phyloP scores from a whole-genome alignment of 202 grass and related monocot genomes.

The Elaeis oleifera region DNA sequence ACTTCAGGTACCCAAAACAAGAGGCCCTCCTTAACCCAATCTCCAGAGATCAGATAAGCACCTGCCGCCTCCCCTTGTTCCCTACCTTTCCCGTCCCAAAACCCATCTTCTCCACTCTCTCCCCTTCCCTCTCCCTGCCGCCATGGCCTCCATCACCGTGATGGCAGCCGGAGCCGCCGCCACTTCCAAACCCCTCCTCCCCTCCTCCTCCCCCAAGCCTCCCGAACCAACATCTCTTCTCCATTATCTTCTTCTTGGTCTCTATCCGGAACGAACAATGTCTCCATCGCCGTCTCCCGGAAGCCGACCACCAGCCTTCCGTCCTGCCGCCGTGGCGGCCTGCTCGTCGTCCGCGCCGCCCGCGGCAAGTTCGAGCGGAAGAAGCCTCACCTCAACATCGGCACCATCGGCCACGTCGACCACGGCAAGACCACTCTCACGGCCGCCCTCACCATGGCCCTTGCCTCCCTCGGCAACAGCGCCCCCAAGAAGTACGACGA shows the following conservation, averaged over 20 bases:
- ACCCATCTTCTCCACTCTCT: neutral
- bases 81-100: no score
- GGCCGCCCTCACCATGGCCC: conserved; percentile 92
- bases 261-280: neutral
- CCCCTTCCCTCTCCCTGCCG: conserved; percentile 13
- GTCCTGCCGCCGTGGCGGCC: conserved; percentile 25
- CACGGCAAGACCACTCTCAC: conserved; percentile 98
- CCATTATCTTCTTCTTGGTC: conserved; percentile 29
- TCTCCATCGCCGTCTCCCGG: neutral
- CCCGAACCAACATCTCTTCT: conserved; percentile 21
- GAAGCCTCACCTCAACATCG: conserved; percentile 96
- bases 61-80: no score
- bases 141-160: conserved; percentile 40
- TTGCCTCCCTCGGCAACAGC: conserved; percentile 66
- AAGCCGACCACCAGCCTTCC: neutral
- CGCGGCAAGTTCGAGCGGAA: conserved; percentile 88
- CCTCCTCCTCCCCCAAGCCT: conserved; percentile 33
- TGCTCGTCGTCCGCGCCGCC: conserved; percentile 75
- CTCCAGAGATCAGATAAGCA: no score
- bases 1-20: no score
- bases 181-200: conserved; percentile 26
- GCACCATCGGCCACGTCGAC: conserved; percentile 98
- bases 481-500: conserved; percentile 98
- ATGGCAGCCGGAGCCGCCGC: conserved; percentile 31
- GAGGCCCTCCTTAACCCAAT: no score